These are phyloP conservation scores for Rhododendron williamsianum DNA, from an alignment of 148 eudicot genomes.

Conservation along the genomic window DNA sequence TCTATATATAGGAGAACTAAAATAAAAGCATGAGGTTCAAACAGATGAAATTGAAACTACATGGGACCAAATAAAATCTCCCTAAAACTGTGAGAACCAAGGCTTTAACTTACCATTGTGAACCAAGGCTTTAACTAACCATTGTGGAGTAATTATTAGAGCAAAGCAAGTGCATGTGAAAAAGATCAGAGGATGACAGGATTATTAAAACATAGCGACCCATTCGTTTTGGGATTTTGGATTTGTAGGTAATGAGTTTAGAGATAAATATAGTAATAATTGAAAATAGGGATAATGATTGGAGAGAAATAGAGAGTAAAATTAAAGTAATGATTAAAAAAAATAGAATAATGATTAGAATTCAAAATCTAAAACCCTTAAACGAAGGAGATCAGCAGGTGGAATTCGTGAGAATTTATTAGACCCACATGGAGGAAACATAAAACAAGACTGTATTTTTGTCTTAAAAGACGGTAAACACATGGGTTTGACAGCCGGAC, in stretches of 20 bases:
- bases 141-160: not conserved
- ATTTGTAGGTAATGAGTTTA: no score
- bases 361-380: no score
- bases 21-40: not conserved
- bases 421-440: not conserved
- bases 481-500: slow-evolving; percentile 1
- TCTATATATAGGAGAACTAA: not conserved
- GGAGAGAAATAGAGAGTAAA: no score
- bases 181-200: not conserved
- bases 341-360: no score
- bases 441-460: not conserved
- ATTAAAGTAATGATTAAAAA: no score
- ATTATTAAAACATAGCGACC: not conserved
- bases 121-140: not conserved
- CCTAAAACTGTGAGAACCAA: not conserved
- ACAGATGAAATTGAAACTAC: not conserved
- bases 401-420: not conserved
- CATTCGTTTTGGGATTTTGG: no score
- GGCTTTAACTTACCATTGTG: not conserved
- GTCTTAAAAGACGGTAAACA: not conserved
- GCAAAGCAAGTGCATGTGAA: not conserved
- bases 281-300: no score
- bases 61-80: not conserved
- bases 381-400: not conserved
- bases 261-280: no score